A percentile compares a stretch with the other conserved stretches of the same genome.
Conservation (phyloP, 306 rosid genomes). For the Dalbergia cochinchinensis region DNA sequence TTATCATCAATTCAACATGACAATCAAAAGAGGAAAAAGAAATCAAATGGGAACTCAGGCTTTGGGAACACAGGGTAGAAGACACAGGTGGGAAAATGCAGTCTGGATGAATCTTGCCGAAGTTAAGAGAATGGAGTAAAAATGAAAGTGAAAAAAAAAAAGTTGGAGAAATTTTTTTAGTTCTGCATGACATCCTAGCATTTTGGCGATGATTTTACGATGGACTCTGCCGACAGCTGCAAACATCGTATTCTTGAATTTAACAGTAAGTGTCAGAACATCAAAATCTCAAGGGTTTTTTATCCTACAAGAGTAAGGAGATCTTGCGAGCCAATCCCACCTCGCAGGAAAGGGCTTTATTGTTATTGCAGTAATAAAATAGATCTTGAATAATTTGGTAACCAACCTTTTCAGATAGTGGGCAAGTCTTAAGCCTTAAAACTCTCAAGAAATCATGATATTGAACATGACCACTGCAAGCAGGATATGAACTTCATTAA, state of each 20-base stretch:
- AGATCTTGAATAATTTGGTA: slow-evolving; percentile 25
- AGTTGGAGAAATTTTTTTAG: background rate
- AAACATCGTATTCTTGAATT: background rate
- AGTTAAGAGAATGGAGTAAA: background rate
- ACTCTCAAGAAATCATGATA: slow-evolving; percentile 76
- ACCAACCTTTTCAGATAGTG: slow-evolving; percentile 79
- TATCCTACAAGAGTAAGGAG: background rate
- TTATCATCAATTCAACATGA: slow-evolving; percentile 3
- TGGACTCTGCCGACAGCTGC: too few relatives aligned
- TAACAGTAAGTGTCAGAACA: background rate
- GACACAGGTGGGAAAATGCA: background rate
- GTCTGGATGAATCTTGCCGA: slow-evolving; percentile 11
- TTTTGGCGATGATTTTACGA: background rate
- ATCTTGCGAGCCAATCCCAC: too few relatives aligned
- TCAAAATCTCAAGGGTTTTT: slow-evolving; percentile 12
- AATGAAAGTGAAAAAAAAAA: background rate
- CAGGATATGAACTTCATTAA: slow-evolving; percentile 34
- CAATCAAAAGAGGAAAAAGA: slow-evolving; percentile 23
- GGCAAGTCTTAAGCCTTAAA: slow-evolving; percentile 72
- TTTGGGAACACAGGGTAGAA: slow-evolving; percentile 20
- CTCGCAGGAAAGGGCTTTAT: too few relatives aligned
- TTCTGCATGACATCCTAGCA: slow-evolving; percentile 10
- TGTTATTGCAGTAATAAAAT: background rate
- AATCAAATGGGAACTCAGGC: slow-evolving; percentile 22
- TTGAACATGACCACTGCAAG: slow-evolving; percentile 81